Evolutionary conservation across 305 asterid genomes (phyloP).

Genomic region (Solanum hybrid): DNA sequence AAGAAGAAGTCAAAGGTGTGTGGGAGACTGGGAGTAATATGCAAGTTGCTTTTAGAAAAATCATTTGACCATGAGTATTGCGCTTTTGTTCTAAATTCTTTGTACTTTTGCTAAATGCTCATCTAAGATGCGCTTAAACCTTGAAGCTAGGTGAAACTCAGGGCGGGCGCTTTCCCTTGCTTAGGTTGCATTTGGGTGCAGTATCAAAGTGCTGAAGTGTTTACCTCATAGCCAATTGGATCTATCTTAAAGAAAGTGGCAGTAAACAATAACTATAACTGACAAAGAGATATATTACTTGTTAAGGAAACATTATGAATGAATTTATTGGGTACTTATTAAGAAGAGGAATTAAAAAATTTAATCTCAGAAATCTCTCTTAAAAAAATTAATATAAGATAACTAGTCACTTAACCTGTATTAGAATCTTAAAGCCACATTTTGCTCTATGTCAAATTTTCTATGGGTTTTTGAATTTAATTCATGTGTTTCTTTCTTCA

Average conservation of each 20-base stretch:
- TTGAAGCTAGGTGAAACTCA: neutral
- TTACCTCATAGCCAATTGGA: neutral
- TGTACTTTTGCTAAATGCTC: neutral
- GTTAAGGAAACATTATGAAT: neutral
- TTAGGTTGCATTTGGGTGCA: neutral
- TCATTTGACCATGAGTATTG: neutral
- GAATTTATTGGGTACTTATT: neutral
- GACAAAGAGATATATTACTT: neutral
- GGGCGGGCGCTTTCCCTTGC: neutral
- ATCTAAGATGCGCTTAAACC: neutral
- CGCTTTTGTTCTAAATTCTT: neutral
- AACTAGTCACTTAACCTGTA: neutral
- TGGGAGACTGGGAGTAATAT: neutral
- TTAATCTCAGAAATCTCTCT: neutral
- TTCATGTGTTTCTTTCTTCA: neutral
- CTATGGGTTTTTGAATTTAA: neutral
- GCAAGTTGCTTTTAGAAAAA: neutral
- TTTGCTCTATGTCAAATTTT: neutral
- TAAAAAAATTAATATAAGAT: neutral
- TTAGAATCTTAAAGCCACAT: neutral
- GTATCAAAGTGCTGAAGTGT: neutral
- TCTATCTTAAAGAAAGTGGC: neutral
- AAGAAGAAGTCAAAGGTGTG: neutral
- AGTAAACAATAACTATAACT: neutral
- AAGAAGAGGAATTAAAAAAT: neutral